Base-by-base conservation (phyloP, 805 yeast species). In the Candida takata region DNA sequence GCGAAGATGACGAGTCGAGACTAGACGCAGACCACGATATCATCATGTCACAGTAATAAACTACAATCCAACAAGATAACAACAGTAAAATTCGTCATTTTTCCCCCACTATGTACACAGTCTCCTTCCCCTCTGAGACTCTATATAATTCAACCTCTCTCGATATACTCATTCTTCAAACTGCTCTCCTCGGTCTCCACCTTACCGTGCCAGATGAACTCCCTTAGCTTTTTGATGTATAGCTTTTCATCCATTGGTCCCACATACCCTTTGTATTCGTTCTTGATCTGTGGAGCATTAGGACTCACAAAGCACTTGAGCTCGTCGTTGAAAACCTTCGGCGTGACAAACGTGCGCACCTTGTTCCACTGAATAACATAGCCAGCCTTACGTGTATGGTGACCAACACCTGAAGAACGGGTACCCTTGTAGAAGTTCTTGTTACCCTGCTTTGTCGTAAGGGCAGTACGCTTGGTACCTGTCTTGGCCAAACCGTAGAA, bases 381-480 rank as follows among this genome's bases (percentile, higher is more conserved):
- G 16, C 74, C 72, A 36, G 95, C 97, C 42, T 68, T 70, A 24
- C 69, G 66, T 36, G 92, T 82, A 54, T 80, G 76, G 35, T 67
- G 69, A 57, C 99, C 99, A 43, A 86, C 76, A 59, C 97, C 97
- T 4, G 95, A 74, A 5, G 98, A 84, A 40, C 97, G 75, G 16
- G 97, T 92, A 67, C 99, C 99, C 60, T 92, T 92, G 65, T 92
- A 92, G 64, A 70, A 84, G 50, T 84, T 80, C 66, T 88, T 87
- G 63, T 92, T 90, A 52, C 98, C 97, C 57, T 85, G 86, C 53
- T 92, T 92, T 16, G 96, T 81, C 16, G 95, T 82, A 49, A 90
- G 65, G 5, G 95, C 73, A 55, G 73, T 72, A 65, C 96, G 79
- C 58, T 81, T 85, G 45, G 85, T 78, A 37, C 97, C 97, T 8